phyloP scores from a whole-genome alignment of 345 rosid species.

The Aurinia saxatilis region DNA sequence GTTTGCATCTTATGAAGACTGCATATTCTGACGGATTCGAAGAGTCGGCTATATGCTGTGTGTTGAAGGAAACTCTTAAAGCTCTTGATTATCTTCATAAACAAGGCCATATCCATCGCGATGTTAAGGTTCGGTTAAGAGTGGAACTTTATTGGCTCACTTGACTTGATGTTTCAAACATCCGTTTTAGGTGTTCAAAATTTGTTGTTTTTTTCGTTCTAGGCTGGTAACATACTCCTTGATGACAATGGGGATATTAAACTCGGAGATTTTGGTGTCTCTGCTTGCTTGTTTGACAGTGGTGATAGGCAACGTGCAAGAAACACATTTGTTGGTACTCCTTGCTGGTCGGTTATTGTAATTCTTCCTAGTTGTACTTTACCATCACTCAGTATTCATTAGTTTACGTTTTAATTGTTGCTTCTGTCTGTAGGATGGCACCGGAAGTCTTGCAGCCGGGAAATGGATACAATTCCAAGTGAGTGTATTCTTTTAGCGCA shows the following conservation, averaged over 20 bases:
- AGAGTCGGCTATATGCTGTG: conserved; percentile 83
- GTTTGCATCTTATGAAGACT: conserved; percentile 95
- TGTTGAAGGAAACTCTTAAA: conserved; percentile 93
- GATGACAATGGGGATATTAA: conserved; percentile 75
- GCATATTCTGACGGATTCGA: conserved; percentile 89
- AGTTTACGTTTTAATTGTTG: neutral
- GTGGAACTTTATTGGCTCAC: conserved; percentile 3
- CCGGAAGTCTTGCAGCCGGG: conserved; percentile 99
- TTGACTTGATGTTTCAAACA: neutral
- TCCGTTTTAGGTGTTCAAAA: neutral
- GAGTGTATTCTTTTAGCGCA: conserved; percentile 26
- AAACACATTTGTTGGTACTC: conserved; percentile 98
- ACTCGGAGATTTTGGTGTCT: conserved; percentile 97
- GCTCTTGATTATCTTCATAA: conserved; percentile 93
- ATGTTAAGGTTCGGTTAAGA: conserved; percentile 71
- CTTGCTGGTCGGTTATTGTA: conserved; percentile 71
- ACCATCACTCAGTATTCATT: neutral
- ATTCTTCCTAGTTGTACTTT: neutral
- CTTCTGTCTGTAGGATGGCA: conserved; percentile 78
- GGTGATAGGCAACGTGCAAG: conserved; percentile 96
- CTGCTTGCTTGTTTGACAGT: conserved; percentile 96
- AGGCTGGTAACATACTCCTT: conserved; percentile 98
- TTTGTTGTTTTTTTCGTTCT: conserved; percentile 6
- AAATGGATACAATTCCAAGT: conserved; percentile 97
- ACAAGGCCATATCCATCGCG: conserved; percentile 97